phyloP scores from a whole-genome alignment of 2,329 filamentous ascomycete species.

The Pleoardoris graminearum region DNA sequence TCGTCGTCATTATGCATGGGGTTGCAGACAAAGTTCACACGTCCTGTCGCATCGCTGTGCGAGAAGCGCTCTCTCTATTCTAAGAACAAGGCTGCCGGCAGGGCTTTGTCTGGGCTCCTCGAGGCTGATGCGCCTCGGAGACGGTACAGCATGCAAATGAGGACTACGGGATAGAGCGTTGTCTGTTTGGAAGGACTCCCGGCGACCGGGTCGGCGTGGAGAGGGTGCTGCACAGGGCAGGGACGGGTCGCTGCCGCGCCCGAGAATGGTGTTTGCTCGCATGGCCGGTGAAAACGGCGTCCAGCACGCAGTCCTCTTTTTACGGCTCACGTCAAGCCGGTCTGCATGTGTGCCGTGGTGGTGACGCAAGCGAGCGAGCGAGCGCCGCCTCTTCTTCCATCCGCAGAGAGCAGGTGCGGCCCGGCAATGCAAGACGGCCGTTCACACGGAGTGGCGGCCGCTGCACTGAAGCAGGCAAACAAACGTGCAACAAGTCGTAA shows the following conservation, averaged over 20 bases:
- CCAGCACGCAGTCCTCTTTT: not conserved
- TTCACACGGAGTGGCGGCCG: not conserved
- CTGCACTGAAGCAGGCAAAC: not conserved
- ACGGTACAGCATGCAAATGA: slow-evolving; percentile 14
- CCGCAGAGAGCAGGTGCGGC: not conserved
- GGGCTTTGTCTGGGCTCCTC: slow-evolving; percentile 12
- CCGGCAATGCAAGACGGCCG: not conserved
- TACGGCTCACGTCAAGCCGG: not conserved
- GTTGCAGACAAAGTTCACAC: slow-evolving; percentile 19
- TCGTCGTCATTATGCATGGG: slow-evolving; percentile 37
- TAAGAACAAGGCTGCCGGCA: too few species aligned
- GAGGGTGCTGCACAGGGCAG: slow-evolving; percentile 13
- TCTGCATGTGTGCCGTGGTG: not conserved
- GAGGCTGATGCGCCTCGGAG: slow-evolving; percentile 5
- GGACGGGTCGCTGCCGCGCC: slow-evolving; percentile 12
- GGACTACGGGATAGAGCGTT: slow-evolving; percentile 14
- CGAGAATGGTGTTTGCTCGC: slow-evolving; percentile 16
- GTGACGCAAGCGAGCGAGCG: not conserved
- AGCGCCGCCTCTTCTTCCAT: not conserved
- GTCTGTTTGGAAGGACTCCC: slow-evolving; percentile 18
- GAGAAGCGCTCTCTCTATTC: too few species aligned
- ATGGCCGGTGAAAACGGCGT: not conserved
- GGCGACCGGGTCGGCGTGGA: slow-evolving; percentile 18
- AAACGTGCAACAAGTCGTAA: not conserved
- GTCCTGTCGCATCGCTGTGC: not conserved